These are phyloP conservation scores for Novymonas esmeraldas DNA, from an alignment of 208 protist species.

Conservation along the genomic window DNA sequence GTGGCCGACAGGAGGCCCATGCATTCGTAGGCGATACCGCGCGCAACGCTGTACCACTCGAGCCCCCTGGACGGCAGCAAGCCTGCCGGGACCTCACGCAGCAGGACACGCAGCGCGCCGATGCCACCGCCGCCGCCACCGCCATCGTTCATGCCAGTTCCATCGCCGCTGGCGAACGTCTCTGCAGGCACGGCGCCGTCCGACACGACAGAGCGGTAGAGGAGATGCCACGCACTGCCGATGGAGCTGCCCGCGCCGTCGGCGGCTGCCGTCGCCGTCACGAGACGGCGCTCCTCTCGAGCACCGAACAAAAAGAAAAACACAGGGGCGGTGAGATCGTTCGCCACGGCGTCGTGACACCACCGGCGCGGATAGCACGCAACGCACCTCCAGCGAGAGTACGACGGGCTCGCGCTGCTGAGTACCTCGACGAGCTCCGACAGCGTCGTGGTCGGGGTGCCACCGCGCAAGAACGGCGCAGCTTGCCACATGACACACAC, in stretches of 20 bases:
- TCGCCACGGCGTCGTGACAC: constrained; percentile 44
- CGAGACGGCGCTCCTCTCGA: neutral
- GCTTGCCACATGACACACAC: constrained; percentile 46
- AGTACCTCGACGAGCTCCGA: constrained; percentile 29
- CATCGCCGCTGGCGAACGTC: neutral
- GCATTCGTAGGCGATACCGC: constrained; percentile 20
- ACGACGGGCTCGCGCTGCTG: constrained; percentile 24
- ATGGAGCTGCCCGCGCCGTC: neutral
- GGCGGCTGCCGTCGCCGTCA: neutral
- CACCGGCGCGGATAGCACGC: constrained; percentile 58
- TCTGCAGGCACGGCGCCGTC: constrained; percentile 23
- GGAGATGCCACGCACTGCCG: constrained; percentile 29
- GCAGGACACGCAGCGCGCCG: constrained; percentile 13
- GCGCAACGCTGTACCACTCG: constrained; percentile 29
- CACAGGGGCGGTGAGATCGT: constrained; percentile 46
- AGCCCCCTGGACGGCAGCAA: constrained; percentile 22
- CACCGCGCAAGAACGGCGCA: constrained; percentile 48
- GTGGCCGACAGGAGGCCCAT: constrained; percentile 22
- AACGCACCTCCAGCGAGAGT: constrained; percentile 45
- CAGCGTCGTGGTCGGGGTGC: constrained; percentile 35
- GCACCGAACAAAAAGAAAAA: constrained; percentile 52
- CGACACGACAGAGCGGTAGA: constrained; percentile 28
- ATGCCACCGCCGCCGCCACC: constrained; percentile 3
- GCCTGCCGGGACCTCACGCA: constrained; percentile 9
- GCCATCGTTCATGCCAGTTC: neutral